Base-by-base conservation (phyloP, 495 filamentous ascomycete genomes). In the Sporormia fimetaria region DNA sequence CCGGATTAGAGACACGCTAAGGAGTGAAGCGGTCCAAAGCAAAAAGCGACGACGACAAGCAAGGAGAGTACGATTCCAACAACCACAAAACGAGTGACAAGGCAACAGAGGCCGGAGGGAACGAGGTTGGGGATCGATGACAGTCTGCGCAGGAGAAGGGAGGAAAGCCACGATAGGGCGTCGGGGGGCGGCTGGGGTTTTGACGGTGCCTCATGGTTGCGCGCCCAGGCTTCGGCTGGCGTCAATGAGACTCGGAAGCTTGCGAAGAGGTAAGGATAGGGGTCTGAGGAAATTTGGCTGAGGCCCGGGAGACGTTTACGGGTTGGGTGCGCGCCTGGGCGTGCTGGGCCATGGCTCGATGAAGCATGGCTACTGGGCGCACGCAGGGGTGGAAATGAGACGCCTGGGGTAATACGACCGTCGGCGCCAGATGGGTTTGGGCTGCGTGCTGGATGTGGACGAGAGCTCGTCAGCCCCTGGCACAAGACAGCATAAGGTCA, bases 21-120 rank as follows among this genome's bases (percentile, higher is more conserved):
- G 57, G 84, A 92, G 80, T 88, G 84, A 87, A 88, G 84, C 84
- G 82, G 84, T 87, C 60, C 71, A 78, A 65, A 55, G 65, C 65
- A 67, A 63, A 61, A 41, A 33, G n/a, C n/a, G n/a, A n/a, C n/a
- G n/a, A n/a, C n/a, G n/a, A n/a, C n/a, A n/a, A n/a, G n/a, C n/a
- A n/a, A n/a, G n/a, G n/a, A n/a, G n/a, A n/a, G n/a, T n/a, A n/a
- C n/a, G n/a, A n/a, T n/a, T n/a, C n/a, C n/a, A n/a, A n/a, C n/a
- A 12, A 39, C n/a, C 15, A 27, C 33, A 14, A 42, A 57, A 59
- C 44, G 56, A 59, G 47, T 47, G 56, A 57, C 54, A 28, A 30
- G 16, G 51, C 49, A 51, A 49, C 46, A 44, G 37, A 44, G 37
- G 51, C 51, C 51, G 28, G 30, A 30, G 24, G 17, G 14, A 20